These are phyloP conservation scores for Haplosporangium gracile DNA, from an alignment of 192 early-diverging fungal genomes.

Conservation along the genomic window DNA sequence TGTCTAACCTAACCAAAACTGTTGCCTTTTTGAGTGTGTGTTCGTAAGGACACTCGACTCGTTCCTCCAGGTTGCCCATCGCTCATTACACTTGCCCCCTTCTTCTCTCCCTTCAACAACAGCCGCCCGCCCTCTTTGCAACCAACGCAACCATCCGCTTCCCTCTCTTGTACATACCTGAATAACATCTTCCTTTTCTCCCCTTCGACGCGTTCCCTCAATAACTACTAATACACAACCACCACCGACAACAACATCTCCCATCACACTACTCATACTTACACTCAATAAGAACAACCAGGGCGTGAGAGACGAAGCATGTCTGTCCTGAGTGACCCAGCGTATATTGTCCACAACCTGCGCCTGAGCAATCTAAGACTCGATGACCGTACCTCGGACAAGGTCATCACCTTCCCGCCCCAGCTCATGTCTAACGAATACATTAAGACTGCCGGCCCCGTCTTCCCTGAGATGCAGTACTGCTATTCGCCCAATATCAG, in stretches of 20 bases:
- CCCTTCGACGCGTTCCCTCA: background rate
- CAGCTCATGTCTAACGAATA: constrained; percentile 71
- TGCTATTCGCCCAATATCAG: constrained; percentile 69
- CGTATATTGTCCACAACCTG: constrained; percentile 81
- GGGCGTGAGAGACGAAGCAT: constrained; percentile 47
- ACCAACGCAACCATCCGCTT: background rate
- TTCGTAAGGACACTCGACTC: too few relatives aligned
- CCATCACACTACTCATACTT: background rate
- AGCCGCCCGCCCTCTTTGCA: background rate
- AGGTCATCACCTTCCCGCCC: constrained; percentile 77
- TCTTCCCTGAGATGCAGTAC: constrained; percentile 70
- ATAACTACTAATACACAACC: background rate
- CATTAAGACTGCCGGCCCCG: constrained; percentile 68
- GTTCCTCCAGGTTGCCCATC: too few relatives aligned
- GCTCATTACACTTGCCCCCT: background rate
- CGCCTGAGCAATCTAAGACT: constrained; percentile 80
- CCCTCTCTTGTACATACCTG: background rate
- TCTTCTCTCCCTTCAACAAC: background rate
- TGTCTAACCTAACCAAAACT: too few relatives aligned
- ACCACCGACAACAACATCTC: background rate
- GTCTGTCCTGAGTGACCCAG: constrained; percentile 78
- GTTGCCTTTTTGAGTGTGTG: too few relatives aligned
- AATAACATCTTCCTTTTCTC: background rate
- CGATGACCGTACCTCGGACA: constrained; percentile 78
- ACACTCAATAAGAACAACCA: background rate